Evolutionary conservation across 1,284 basidiomycete genomes (phyloP), one percentile per base, ranked within the genome.

Genomic region (Irpex lacteus): DNA sequence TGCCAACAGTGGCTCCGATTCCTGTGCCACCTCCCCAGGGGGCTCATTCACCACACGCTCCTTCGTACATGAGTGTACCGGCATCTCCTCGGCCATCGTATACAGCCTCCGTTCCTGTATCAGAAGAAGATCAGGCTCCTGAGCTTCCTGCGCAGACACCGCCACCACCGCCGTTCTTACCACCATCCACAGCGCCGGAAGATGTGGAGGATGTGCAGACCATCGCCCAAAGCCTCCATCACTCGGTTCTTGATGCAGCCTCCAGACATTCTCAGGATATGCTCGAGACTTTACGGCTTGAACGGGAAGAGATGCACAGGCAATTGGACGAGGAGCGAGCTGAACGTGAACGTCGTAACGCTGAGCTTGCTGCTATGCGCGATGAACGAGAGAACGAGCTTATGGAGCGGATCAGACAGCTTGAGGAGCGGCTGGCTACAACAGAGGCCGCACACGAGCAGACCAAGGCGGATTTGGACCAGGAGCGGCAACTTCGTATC

Each of bases 351-450:
- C 75, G 74, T 4, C 69, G 85, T 38, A 76, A 80, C 32, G 80
- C 78, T 5, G 82, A 82, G 65, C 75, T 82, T 3, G 78, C 81
- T 2, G 82, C 75, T 2, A 84, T 83, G 66, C 80, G 82, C 34
- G 74, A 73, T 58, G 76, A 74, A 1, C 70, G 83, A 19, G 78
- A 84, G 44, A 81, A 81, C 63, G 83, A 86, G 63, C 81, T 83
- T 59, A 80, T 85, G 38, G 78, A 77, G 11, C 82, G 86, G 15
- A 86, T 90, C 47, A 75, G 73, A 15, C 81, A 81, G 5, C 76
- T 92, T 38, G 85, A 91, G 70, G 83, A 85, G 1, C 87, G 92
- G 67, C 76, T 91, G n/a, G 79, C 81, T 6, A 76, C 77, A 2
- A 77, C 85, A 3, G 82, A 83, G 37, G 81, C 76, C 26, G 87